These are phyloP conservation scores for Nymphaea thermarum DNA, from an alignment of 164 flowering plant species.

Conservation along the genomic window DNA sequence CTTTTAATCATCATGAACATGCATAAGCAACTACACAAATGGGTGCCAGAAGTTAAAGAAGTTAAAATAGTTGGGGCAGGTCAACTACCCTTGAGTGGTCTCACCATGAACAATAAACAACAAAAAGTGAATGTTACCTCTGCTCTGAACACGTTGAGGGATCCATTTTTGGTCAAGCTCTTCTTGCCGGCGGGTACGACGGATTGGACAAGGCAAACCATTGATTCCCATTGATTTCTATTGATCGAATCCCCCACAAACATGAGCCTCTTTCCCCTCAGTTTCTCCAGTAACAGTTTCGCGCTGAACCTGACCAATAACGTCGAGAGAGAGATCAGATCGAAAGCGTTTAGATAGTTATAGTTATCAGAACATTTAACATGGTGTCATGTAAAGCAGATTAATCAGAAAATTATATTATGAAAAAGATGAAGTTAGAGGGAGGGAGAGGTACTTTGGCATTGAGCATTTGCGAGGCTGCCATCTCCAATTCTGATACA, in stretches of 20 bases:
- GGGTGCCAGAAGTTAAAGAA: neutral
- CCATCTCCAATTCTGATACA: constrained; percentile 93
- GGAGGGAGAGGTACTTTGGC: constrained; percentile 23
- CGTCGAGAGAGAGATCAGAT: too few species aligned
- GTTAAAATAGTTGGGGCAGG: neutral
- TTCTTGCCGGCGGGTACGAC: constrained; percentile 58
- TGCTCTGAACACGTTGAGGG: constrained; percentile 64
- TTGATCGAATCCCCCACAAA: constrained; percentile 96
- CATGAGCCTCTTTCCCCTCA: constrained; percentile 84
- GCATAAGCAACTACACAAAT: too few species aligned
- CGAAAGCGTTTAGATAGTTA: too few species aligned
- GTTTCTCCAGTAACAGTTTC: constrained; percentile 61
- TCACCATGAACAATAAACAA: neutral
- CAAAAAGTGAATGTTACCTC: constrained; percentile 30
- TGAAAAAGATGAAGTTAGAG: neutral
- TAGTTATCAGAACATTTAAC: too few species aligned
- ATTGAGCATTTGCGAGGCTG: constrained; percentile 78
- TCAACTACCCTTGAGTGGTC: too few species aligned
- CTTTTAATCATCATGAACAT: too few species aligned
- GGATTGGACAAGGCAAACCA: constrained; percentile 89
- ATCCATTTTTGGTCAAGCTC: constrained; percentile 62
- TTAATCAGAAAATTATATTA: neutral
- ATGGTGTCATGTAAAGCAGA: neutral
- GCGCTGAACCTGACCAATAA: constrained; percentile 45
- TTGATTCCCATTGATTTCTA: constrained; percentile 97